Conservation (phyloP, 768 basidiomycete species). For the Lanmaoa pseudosensibilis region DNA sequence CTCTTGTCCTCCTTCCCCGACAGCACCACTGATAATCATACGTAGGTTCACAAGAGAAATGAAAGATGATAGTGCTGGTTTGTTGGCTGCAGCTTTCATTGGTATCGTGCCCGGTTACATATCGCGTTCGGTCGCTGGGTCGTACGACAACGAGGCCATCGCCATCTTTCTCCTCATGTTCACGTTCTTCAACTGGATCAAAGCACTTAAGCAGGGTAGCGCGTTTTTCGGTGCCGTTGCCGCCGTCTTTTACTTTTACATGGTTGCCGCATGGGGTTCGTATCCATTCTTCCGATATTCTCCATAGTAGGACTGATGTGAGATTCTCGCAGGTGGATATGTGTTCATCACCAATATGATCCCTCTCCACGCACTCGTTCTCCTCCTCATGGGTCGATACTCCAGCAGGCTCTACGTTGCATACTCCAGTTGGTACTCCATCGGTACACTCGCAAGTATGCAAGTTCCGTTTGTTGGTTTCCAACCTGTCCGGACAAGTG, state of each 20-base stretch:
- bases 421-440: conserved; percentile 97
- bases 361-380: conserved; percentile 90
- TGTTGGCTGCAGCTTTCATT: conserved; percentile 97
- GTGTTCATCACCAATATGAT: conserved; percentile 99
- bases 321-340: conserved; percentile 70
- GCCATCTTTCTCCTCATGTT: conserved; percentile 99
- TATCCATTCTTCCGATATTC: neutral
- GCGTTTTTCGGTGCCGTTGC: conserved; percentile 88
- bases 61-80: conserved; percentile 92
- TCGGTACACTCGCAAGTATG: conserved; percentile 97
- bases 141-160: conserved; percentile 99
- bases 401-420: conserved; percentile 89
- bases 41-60: conserved; percentile 94
- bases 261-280: conserved; percentile 99
- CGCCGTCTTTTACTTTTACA: conserved; percentile 98
- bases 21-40: neutral
- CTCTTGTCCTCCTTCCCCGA: neutral
- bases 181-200: conserved; percentile 97
- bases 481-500: conserved; percentile 95
- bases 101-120: conserved; percentile 98
- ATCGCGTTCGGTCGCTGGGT: conserved; percentile 97
- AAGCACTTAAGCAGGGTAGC: conserved; percentile 90
- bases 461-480: conserved; percentile 99
- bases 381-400: conserved; percentile 95
- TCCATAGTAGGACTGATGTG: conserved; percentile 7